These are phyloP conservation scores for Dendrocalamus sinicus DNA, from an alignment of 176 grass and related monocot genomes.

Conservation along the genomic window DNA sequence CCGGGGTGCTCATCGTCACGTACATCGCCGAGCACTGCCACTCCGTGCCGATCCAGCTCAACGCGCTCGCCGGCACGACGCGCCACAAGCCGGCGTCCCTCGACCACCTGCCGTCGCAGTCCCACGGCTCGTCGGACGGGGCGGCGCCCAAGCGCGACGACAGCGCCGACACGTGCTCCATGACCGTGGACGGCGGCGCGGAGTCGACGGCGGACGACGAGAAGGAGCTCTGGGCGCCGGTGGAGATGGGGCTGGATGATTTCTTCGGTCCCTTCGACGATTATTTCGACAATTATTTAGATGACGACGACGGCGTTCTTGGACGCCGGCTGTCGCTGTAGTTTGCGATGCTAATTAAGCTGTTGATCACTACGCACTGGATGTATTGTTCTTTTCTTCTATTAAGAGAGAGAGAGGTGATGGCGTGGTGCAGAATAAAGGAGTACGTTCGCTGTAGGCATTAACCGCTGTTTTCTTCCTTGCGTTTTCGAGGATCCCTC, in stretches of 20 bases:
- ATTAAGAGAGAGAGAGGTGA: not conserved
- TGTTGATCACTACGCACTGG: not conserved
- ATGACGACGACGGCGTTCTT: not conserved
- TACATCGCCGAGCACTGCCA: conserved; percentile 95
- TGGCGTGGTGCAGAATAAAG: not conserved
- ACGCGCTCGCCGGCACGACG: conserved; percentile 66
- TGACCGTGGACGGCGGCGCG: not conserved
- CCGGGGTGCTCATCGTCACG: conserved; percentile 75
- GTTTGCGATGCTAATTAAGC: not conserved
- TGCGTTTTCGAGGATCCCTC: not conserved
- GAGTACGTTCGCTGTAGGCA: not conserved
- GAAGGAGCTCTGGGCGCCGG: conserved; percentile 36
- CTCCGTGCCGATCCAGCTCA: conserved; percentile 65
- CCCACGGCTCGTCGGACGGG: conserved; percentile 7
- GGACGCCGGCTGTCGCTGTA: conserved; percentile 47
- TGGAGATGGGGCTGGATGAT: conserved; percentile 40
- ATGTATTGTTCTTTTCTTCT: not conserved
- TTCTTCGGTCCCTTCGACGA: conserved; percentile 29
- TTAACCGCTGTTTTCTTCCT: not conserved
- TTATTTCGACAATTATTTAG: conserved; percentile 6
- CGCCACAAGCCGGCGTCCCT: conserved; percentile 43
- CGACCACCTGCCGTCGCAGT: not conserved
- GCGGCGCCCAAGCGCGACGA: conserved; percentile 20
- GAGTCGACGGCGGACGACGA: conserved; percentile 34
- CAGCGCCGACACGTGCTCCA: conserved; percentile 39